These are phyloP conservation scores for Penicillium cosmopolitanum DNA, from an alignment of 495 filamentous ascomycete species.

Conservation along the genomic window DNA sequence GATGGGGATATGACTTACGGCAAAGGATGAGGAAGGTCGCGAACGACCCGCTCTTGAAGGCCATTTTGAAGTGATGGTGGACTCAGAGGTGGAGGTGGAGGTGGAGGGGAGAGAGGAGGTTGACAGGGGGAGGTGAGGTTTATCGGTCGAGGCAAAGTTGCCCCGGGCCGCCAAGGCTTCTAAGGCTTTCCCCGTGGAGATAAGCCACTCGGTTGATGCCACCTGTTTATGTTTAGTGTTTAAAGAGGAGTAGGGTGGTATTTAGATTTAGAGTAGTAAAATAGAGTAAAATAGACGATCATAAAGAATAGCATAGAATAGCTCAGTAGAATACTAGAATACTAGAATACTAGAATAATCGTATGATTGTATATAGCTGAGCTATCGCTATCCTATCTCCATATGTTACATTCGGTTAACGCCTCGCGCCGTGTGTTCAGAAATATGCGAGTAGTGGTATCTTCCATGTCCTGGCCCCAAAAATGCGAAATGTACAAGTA, in stretches of 20 bases:
- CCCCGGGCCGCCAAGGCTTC: background rate
- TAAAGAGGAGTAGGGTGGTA: background rate
- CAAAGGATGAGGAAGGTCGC: slow-evolving; percentile 96
- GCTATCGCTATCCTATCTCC: background rate
- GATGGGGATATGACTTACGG: slow-evolving; percentile 60
- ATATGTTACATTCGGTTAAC: slow-evolving; percentile 24
- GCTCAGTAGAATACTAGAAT: background rate
- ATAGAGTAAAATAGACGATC: background rate
- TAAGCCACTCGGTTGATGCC: background rate
- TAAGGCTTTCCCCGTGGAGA: slow-evolving; percentile 3
- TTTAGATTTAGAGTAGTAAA: background rate
- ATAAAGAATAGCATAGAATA: background rate
- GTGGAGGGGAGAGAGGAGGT: slow-evolving; percentile 15
- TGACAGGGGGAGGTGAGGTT: slow-evolving; percentile 23
- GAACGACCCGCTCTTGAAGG: slow-evolving; percentile 60
- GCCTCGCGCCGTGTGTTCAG: slow-evolving; percentile 20
- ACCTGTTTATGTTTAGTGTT: too few species aligned
- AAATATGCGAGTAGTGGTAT: slow-evolving; percentile 41
- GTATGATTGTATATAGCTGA: background rate
- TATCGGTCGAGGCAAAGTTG: slow-evolving; percentile 16
- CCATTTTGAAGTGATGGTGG: slow-evolving; percentile 32
- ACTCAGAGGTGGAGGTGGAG: background rate
- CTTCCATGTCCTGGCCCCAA: slow-evolving; percentile 28
- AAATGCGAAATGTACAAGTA: slow-evolving; percentile 34
- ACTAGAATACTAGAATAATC: background rate